phyloP scores from a whole-genome alignment of 768 basidiomycete species.

The Pilatotrama ljubarskyi region DNA sequence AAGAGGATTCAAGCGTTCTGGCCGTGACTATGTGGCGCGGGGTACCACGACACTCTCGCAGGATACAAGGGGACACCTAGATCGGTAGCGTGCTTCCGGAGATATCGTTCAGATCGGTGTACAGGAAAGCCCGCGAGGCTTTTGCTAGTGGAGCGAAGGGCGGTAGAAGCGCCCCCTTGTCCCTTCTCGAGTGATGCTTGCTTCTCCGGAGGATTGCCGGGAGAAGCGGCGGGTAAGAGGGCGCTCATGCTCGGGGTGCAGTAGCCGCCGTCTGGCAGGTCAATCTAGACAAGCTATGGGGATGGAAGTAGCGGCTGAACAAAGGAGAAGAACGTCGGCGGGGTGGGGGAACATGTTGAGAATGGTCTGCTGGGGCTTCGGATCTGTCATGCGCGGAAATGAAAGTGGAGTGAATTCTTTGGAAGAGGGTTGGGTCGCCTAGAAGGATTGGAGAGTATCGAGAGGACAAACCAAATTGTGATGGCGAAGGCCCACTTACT shows the following conservation, averaged over 20 bases:
- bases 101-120: neutral
- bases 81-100: neutral
- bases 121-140: neutral
- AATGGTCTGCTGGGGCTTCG: neutral
- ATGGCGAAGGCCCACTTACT: neutral
- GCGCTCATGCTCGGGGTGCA: neutral
- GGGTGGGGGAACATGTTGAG: neutral
- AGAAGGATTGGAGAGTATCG: neutral
- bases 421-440: neutral
- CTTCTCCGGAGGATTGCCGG: neutral
- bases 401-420: neutral
- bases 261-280: neutral
- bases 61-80: neutral
- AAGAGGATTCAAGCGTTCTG: neutral
- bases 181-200: neutral
- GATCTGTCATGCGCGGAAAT: neutral
- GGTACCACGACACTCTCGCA: too few species aligned
- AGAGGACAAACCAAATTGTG: neutral
- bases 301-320: constrained; percentile 13
- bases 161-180: too few species aligned
- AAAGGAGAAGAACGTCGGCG: neutral
- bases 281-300: neutral
- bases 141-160: too few species aligned
- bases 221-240: neutral
- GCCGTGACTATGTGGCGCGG: neutral